Conservation (phyloP, 768 basidiomycete species). For the Albatrellus ellisii region DNA sequence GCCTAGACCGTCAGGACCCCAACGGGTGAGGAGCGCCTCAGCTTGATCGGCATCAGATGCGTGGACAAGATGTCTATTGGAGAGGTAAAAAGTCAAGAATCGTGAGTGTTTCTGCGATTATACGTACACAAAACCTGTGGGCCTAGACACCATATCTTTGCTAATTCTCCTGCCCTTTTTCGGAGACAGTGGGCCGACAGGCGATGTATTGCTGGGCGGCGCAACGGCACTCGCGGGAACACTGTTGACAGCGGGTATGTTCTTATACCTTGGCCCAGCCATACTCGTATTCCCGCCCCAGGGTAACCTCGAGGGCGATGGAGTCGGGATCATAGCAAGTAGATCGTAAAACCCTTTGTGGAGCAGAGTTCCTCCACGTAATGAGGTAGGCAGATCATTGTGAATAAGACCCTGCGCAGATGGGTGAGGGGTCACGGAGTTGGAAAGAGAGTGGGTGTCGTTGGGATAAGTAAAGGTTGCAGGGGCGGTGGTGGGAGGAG, state of each 20-base stretch:
- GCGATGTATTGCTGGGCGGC: constrained; percentile 20
- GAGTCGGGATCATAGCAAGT: constrained; percentile 58
- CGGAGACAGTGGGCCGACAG: constrained; percentile 17
- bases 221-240: constrained; percentile 15
- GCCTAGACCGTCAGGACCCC: constrained; percentile 82
- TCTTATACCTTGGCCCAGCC: constrained; percentile 62
- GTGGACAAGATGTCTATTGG: constrained; percentile 71
- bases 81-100: constrained; percentile 9
- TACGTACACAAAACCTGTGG: constrained; percentile 75
- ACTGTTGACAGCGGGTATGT: constrained; percentile 25
- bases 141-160: constrained; percentile 83
- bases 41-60: constrained; percentile 85
- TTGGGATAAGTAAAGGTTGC: constrained; percentile 1
- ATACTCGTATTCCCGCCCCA: constrained; percentile 33
- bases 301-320: constrained; percentile 49
- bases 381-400: constrained; percentile 32
- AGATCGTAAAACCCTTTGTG: constrained; percentile 91
- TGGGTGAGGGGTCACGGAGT: constrained; percentile 25
- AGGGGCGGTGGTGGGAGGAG: constrained; percentile 7
- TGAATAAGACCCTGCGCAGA: constrained; percentile 18
- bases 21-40: constrained; percentile 73
- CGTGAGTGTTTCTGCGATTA: constrained; percentile 11
- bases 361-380: constrained; percentile 58
- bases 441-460: constrained; percentile 8
- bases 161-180: constrained; percentile 57